phyloP scores from a whole-genome alignment of 225 moss, liverwort and hornwort genomes.

The Marchantia polymorpha region DNA sequence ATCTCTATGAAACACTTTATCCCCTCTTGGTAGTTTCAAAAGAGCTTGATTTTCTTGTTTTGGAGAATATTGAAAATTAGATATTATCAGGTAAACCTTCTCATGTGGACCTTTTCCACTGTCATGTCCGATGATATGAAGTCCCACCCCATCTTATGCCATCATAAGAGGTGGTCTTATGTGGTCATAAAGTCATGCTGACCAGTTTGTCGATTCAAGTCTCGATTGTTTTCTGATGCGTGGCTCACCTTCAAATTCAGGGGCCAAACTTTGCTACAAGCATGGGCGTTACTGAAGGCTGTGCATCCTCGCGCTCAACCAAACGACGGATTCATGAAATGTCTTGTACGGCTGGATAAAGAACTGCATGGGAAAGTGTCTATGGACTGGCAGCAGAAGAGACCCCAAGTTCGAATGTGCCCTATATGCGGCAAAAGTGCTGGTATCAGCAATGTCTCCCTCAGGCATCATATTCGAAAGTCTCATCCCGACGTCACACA shows the following conservation, averaged over 20 bases:
- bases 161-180: neutral
- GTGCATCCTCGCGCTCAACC: conserved; percentile 82
- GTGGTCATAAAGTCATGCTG: neutral
- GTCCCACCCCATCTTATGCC: neutral
- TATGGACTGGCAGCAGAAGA: conserved; percentile 71
- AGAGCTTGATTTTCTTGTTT: neutral
- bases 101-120: neutral
- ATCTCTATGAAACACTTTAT: neutral
- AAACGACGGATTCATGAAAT: conserved; percentile 96
- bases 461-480: conserved; percentile 69
- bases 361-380: conserved; percentile 75
- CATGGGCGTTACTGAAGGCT: conserved; percentile 73
- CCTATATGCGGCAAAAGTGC: conserved; percentile 73
- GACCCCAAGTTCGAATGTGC: conserved; percentile 65
- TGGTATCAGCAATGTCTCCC: conserved; percentile 70
- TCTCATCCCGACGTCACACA: conserved; percentile 56
- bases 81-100: neutral
- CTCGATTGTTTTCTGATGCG: neutral
- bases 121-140: neutral
- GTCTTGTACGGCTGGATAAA: conserved; percentile 64
- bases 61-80: neutral
- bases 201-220: neutral
- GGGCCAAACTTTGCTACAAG: conserved; percentile 71
- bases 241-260: conserved; percentile 30
- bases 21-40: neutral